Evolutionary conservation across 495 filamentous ascomycete genomes (phyloP).

Genomic region (Annulohypoxylon maeteangense): DNA sequence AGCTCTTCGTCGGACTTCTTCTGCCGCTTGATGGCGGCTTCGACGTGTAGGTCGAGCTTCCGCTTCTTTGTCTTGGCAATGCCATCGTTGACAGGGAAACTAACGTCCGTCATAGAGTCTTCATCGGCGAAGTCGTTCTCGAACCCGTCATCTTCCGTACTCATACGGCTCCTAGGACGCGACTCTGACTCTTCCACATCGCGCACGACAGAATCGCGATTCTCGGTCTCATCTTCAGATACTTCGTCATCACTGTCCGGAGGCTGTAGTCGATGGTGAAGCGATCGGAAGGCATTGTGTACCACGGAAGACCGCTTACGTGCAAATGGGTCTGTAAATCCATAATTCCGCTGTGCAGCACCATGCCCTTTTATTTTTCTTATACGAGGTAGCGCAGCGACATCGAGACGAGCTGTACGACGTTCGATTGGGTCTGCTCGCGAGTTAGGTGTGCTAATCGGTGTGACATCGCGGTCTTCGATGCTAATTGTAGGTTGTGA

Average conservation of each 20-base stretch:
- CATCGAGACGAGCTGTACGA: slow-evolving; percentile 64
- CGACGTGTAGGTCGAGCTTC: slow-evolving; percentile 71
- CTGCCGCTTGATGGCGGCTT: slow-evolving; percentile 73
- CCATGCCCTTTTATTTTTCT: slow-evolving; percentile 69
- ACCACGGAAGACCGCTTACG: slow-evolving; percentile 67
- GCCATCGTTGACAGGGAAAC: slow-evolving; percentile 59
- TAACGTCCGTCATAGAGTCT: slow-evolving; percentile 66
- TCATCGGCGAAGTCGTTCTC: slow-evolving; percentile 72
- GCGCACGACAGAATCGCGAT: slow-evolving; percentile 64
- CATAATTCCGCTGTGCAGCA: slow-evolving; percentile 69
- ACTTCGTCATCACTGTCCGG: slow-evolving; percentile 69
- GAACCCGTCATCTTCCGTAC: slow-evolving; percentile 70
- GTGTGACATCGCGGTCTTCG: slow-evolving; percentile 66
- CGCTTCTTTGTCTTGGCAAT: slow-evolving; percentile 68
- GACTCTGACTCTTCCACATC: slow-evolving; percentile 89
- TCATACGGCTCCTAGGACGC: slow-evolving; percentile 80
- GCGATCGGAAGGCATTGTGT: slow-evolving; percentile 57
- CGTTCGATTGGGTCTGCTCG: slow-evolving; percentile 65
- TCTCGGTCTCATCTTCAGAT: slow-evolving; percentile 59
- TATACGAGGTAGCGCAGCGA: slow-evolving; percentile 75
- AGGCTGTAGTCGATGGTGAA: slow-evolving; percentile 63
- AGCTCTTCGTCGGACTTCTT: slow-evolving; percentile 81
- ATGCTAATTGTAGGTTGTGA: slow-evolving; percentile 55
- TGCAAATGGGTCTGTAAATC: slow-evolving; percentile 81
- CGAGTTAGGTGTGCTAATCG: slow-evolving; percentile 74